Evolutionary conservation across 768 basidiomycete genomes (phyloP), one percentile per base, ranked within the genome.

Genomic region (Suillus discolor): DNA sequence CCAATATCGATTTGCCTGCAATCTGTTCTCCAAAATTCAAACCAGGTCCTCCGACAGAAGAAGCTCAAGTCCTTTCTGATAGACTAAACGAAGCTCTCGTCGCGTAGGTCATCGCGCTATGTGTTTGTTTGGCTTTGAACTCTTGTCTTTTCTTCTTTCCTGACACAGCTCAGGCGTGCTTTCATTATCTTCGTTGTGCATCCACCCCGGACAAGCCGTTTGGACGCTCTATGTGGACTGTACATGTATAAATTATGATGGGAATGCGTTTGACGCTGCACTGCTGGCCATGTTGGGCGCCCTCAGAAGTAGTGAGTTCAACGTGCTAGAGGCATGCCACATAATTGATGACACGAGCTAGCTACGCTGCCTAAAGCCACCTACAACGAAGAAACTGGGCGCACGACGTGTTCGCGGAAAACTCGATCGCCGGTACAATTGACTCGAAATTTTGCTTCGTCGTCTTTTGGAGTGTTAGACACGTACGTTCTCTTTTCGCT

Each of bases 241-340:
- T 36, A 93, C 91, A 0, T 98, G 97, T 74, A 93, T 99, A 69
- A 99, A 97, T 79, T 97, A 97, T 73, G 96, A 99, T 74, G 97
- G 97, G 6, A 99, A 98, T 72, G 91, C 85, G 1, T 94, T 96
- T 66, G 97, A 99, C 69, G 94, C 97, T 1, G 85, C 93, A 0
- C 82, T 98, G 12, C 74, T 98, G 25, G 94, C 94, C 0, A 92
- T 96, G 83, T 86, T 95, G 59, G 88, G 91, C 12, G 95, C 97
- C 6, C 79, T 99, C 53, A 85, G 82, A 74, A 94, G 95, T 67
- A 91, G 96, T 97, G 70, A 57, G 92, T 80, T 42, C 18, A 44
- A 31, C 39, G 6, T 25, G 9, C n/a, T 25, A 42, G 39, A 23
- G 11, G 54, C 9, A 38, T 44, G n/a, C 4, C 6, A n/a, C 31